These are phyloP conservation scores for Ephemerocybe angulata DNA, from an alignment of 768 basidiomycete genomes.

Conservation along the genomic window DNA sequence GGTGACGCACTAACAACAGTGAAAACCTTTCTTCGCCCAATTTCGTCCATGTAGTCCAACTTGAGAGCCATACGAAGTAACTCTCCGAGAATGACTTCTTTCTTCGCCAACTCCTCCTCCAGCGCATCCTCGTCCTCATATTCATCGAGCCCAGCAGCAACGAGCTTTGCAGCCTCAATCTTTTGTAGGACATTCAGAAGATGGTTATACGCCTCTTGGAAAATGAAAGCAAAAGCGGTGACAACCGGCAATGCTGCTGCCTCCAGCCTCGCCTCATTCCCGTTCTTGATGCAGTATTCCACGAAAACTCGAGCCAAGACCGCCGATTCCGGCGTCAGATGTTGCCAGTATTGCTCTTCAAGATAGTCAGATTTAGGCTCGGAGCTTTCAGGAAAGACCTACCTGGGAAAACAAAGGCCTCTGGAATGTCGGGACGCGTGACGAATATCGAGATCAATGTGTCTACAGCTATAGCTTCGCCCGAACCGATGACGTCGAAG, in stretches of 20 bases:
- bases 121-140: conserved; percentile 36
- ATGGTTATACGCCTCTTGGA: conserved; percentile 77
- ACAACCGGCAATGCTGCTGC: conserved; percentile 74
- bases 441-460: conserved; percentile 77
- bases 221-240: conserved; percentile 83
- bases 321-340: conserved; percentile 73
- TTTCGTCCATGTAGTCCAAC: conserved; percentile 91
- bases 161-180: conserved; percentile 32
- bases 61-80: conserved; percentile 77
- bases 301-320: conserved; percentile 83
- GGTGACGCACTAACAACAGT: conserved; percentile 79
- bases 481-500: conserved; percentile 62
- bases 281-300: conserved; percentile 66
- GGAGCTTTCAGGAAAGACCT: conserved; percentile 17
- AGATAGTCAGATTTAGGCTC: not conserved
- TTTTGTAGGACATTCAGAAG: conserved; percentile 40
- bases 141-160: conserved; percentile 35
- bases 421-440: conserved; percentile 64
- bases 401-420: conserved; percentile 75
- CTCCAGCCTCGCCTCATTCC: conserved; percentile 67
- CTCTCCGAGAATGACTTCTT: conserved; percentile 75
- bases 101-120: conserved; percentile 59
- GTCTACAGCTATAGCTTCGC: conserved; percentile 77
- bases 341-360: conserved; percentile 70
- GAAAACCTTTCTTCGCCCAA: conserved; percentile 88